A percentile compares a stretch with the other conserved stretches of the same genome.
These are phyloP conservation scores for Sicyos baderoa DNA, from an alignment of 306 rosid genomes.

Conservation along the genomic window DNA sequence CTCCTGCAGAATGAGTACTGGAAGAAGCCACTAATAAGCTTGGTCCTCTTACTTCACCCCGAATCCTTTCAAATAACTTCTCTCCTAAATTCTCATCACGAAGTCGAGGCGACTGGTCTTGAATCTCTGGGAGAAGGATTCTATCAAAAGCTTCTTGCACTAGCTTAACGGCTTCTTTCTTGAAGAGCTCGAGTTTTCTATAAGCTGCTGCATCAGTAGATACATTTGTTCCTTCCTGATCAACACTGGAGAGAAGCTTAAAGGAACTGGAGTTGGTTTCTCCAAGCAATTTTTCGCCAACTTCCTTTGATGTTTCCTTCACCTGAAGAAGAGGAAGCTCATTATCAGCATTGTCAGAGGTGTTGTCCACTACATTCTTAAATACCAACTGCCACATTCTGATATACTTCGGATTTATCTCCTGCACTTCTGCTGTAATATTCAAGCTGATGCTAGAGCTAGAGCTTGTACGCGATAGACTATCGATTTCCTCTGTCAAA, in stretches of 20 bases:
- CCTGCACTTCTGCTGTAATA: constrained; percentile 25
- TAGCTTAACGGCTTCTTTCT: constrained; percentile 43
- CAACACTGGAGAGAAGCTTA: constrained; percentile 22
- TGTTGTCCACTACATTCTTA: constrained; percentile 54
- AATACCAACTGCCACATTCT: constrained; percentile 75
- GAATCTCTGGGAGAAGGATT: constrained; percentile 72
- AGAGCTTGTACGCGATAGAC: constrained; percentile 6
- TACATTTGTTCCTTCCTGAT: constrained; percentile 25
- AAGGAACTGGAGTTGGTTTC: constrained; percentile 24
- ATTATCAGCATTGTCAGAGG: constrained; percentile 25
- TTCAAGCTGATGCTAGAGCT: constrained; percentile 18
- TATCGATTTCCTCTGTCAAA: constrained; percentile 22
- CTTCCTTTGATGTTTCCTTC: constrained; percentile 33
- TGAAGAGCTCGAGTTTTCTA: constrained; percentile 21
- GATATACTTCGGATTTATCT: constrained; percentile 44
- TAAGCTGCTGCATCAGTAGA: constrained; percentile 20
- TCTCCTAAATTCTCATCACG: constrained; percentile 26
- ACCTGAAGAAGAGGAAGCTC: constrained; percentile 26
- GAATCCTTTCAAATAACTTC: constrained; percentile 24
- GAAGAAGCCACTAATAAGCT: constrained; percentile 21
- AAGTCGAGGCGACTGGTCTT: constrained; percentile 25
- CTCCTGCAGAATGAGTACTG: constrained; percentile 2
- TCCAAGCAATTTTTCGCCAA: constrained; percentile 14
- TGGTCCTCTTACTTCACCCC: constrained; percentile 24
- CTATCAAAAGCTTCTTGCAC: constrained; percentile 80